Evolutionary conservation across 1,284 basidiomycete species (phyloP).

Genomic region (Cutaneotrichosporon spelunceum): DNA sequence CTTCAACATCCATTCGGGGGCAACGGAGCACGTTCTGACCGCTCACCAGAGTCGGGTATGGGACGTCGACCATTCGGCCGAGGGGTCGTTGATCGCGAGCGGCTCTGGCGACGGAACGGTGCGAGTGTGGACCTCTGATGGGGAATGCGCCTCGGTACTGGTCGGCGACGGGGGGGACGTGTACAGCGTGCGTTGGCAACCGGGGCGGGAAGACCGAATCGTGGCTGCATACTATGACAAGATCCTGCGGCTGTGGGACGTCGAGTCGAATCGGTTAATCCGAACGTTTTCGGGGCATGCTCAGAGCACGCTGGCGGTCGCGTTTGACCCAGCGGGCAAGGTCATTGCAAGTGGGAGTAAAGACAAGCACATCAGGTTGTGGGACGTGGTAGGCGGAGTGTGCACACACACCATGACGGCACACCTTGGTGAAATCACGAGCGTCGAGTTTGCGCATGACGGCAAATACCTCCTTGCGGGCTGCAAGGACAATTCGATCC

Average conservation of each 20-base stretch:
- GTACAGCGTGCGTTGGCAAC: constrained; percentile 53
- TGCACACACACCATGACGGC: constrained; percentile 52
- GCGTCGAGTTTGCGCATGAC: constrained; percentile 53
- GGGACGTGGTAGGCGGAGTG: constrained; percentile 55
- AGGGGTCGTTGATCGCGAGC: constrained; percentile 38
- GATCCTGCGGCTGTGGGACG: constrained; percentile 54
- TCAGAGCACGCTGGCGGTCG: constrained; percentile 51
- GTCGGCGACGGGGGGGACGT: constrained; percentile 52
- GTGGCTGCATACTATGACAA: constrained; percentile 55
- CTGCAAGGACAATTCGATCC: constrained; percentile 55
- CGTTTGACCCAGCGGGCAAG: constrained; percentile 53
- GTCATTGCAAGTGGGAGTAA: constrained; percentile 54
- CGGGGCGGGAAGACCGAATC: constrained; percentile 46
- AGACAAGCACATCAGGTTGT: constrained; percentile 54
- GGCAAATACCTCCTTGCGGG: constrained; percentile 53
- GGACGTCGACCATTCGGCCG: constrained; percentile 44
- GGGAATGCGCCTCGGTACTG: constrained; percentile 31
- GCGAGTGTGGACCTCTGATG: constrained; percentile 50
- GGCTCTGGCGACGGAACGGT: constrained; percentile 54
- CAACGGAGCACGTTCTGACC: constrained; percentile 29
- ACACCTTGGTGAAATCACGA: constrained; percentile 55
- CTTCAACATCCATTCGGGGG: constrained; percentile 33
- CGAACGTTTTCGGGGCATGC: constrained; percentile 56
- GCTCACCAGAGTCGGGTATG: constrained; percentile 54
- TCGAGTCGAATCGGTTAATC: constrained; percentile 50